Conservation (phyloP, 2,329 filamentous ascomycete species). For the Fusarium brevicatenulatum region DNA sequence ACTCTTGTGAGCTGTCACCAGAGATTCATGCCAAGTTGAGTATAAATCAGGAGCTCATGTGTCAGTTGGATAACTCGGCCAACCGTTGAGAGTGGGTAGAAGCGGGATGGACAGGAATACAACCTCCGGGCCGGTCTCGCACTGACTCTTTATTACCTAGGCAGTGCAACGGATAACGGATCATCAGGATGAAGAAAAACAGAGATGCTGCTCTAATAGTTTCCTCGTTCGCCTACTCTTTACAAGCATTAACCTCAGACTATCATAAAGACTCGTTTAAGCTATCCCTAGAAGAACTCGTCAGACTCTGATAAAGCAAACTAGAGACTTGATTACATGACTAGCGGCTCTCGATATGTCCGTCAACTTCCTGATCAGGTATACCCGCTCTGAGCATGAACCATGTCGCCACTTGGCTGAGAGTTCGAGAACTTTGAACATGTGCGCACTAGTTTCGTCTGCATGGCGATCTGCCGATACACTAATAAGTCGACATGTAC, state of each 20-base stretch:
- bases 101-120: not conserved
- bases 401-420: slow-evolving; percentile 25
- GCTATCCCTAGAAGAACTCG: slow-evolving; percentile 25
- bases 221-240: slow-evolving; percentile 11
- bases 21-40: not conserved
- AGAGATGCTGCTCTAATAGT: slow-evolving; percentile 1
- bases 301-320: slow-evolving; percentile 7
- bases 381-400: slow-evolving; percentile 25
- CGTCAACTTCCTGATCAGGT: slow-evolving; percentile 31
- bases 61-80: not conserved
- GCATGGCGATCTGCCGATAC: slow-evolving; percentile 28
- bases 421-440: slow-evolving; percentile 19
- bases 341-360: slow-evolving; percentile 25
- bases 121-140: slow-evolving; percentile 13
- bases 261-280: not conserved
- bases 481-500: slow-evolving; percentile 6
- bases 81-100: slow-evolving; percentile 6
- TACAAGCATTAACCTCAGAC: slow-evolving; percentile 12
- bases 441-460: slow-evolving; percentile 18
- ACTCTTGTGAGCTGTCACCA: not conserved
- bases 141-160: not conserved
- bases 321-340: slow-evolving; percentile 25
- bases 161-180: not conserved
- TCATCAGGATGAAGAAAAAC: not conserved
- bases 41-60: not conserved